Conservation (phyloP, 2,329 filamentous ascomycete genomes). For the Aspergillus flavus region DNA sequence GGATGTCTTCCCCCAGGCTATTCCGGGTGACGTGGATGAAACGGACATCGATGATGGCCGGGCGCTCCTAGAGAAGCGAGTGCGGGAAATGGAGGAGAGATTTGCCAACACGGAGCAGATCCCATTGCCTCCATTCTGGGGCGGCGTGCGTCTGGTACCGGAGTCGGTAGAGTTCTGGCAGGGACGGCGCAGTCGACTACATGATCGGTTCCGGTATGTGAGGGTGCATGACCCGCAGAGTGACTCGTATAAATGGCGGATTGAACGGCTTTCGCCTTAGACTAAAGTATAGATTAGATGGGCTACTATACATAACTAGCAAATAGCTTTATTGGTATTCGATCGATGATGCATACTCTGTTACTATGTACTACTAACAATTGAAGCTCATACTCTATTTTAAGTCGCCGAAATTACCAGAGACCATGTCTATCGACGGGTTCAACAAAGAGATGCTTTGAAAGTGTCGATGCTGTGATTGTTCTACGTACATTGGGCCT, state of each 20-base stretch:
- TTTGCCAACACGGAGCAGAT: conserved; percentile 79
- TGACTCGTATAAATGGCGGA: conserved; percentile 49
- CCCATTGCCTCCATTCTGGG: conserved; percentile 93
- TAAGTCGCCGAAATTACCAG: not conserved
- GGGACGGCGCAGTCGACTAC: conserved; percentile 82
- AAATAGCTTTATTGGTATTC: not conserved
- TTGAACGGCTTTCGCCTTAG: conserved; percentile 45
- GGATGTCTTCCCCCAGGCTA: conserved; percentile 23
- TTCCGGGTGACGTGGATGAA: conserved; percentile 32
- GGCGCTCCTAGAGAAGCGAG: conserved; percentile 73
- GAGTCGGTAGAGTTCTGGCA: conserved; percentile 95
- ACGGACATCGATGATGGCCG: conserved; percentile 65
- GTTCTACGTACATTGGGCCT: no score
- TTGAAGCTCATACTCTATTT: not conserved
- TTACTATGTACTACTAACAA: not conserved
- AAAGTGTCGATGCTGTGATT: no score
- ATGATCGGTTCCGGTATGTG: conserved; percentile 90
- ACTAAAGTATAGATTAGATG: conserved; percentile 4
- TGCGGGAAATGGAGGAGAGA: conserved; percentile 72
- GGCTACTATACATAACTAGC: not conserved
- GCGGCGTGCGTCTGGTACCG: conserved; percentile 81
- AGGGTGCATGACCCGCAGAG: conserved; percentile 64
- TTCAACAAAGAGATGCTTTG: not conserved
- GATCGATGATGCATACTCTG: not conserved
- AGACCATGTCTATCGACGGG: not conserved